Percentiles rank a stretch among this genome's conserved stretches.
Evolutionary conservation across 352 stramenopile genomes (phyloP).

Genomic region (Phytophthora constricta): DNA sequence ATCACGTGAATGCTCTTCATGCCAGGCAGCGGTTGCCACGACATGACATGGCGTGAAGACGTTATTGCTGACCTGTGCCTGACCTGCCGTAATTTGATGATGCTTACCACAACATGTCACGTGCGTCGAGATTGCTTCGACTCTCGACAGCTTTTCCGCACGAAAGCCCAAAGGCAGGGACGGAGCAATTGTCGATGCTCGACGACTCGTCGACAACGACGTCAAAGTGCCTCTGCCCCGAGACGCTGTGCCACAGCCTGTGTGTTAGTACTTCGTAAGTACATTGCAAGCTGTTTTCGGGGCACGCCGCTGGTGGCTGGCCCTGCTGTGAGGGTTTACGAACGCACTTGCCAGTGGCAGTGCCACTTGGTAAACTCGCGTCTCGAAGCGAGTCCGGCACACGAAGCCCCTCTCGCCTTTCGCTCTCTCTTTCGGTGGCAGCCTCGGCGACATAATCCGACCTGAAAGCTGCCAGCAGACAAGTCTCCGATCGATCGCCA

Average conservation of each 20-base stretch:
- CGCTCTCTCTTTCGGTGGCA: conserved; percentile 39
- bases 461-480: not conserved
- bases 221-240: conserved; percentile 31
- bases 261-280: too few relatives aligned
- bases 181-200: conserved; percentile 15
- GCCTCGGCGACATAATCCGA: conserved; percentile 28
- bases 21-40: not conserved
- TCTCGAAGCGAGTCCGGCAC: too few relatives aligned
- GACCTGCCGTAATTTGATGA: too few relatives aligned
- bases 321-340: not conserved
- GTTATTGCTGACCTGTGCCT: not conserved
- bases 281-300: conserved; percentile 38
- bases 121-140: not conserved
- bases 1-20: too few relatives aligned
- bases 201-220: conserved; percentile 28
- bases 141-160: too few relatives aligned
- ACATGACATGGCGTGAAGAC: not conserved
- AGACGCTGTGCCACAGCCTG: conserved; percentile 31
- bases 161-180: conserved; percentile 9
- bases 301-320: conserved; percentile 21
- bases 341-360: not conserved
- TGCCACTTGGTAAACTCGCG: conserved; percentile 7
- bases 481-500: conserved; percentile 1
- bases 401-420: conserved; percentile 6
- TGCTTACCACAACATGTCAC: not conserved